Evolutionary conservation across 2,329 filamentous ascomycete genomes (phyloP).

Genomic region (Arthrobotrys entomopaga): DNA sequence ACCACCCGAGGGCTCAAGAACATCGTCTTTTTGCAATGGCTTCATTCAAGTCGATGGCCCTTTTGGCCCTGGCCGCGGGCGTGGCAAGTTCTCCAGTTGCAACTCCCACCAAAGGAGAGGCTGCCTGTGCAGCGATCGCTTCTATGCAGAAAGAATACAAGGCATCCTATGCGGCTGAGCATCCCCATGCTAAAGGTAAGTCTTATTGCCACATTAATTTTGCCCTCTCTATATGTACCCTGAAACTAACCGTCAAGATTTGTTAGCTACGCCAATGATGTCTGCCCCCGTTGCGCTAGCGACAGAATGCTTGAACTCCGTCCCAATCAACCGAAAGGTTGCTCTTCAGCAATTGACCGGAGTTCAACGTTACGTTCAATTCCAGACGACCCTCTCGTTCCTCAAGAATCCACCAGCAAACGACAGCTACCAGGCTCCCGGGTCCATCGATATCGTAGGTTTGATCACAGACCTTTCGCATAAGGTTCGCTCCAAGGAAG

Average conservation of each 20-base stretch:
- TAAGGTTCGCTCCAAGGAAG: conserved; percentile 33
- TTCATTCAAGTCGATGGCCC: conserved; percentile 35
- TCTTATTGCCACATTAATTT: neutral
- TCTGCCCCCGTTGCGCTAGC: conserved; percentile 44
- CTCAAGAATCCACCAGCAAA: conserved; percentile 50
- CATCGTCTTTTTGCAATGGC: conserved; percentile 25
- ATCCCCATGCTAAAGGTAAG: conserved; percentile 43
- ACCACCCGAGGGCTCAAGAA: conserved; percentile 8
- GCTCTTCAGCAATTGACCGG: conserved; percentile 42
- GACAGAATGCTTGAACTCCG: conserved; percentile 47
- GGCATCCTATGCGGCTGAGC: conserved; percentile 31
- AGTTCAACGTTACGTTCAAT: conserved; percentile 52
- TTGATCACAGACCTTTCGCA: conserved; percentile 44
- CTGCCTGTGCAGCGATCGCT: conserved; percentile 45
- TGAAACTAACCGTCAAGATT: conserved; percentile 3
- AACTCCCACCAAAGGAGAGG: conserved; percentile 32
- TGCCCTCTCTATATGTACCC: neutral
- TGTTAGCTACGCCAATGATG: conserved; percentile 37
- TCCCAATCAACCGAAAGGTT: conserved; percentile 46
- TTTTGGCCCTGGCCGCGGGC: conserved; percentile 45
- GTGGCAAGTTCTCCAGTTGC: conserved; percentile 12
- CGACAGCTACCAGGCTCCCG: conserved; percentile 42
- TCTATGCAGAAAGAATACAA: conserved; percentile 43
- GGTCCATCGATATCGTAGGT: conserved; percentile 32
- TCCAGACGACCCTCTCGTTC: conserved; percentile 49